Conservation (phyloP, 768 basidiomycete species). For the Podaxis pistillaris region DNA sequence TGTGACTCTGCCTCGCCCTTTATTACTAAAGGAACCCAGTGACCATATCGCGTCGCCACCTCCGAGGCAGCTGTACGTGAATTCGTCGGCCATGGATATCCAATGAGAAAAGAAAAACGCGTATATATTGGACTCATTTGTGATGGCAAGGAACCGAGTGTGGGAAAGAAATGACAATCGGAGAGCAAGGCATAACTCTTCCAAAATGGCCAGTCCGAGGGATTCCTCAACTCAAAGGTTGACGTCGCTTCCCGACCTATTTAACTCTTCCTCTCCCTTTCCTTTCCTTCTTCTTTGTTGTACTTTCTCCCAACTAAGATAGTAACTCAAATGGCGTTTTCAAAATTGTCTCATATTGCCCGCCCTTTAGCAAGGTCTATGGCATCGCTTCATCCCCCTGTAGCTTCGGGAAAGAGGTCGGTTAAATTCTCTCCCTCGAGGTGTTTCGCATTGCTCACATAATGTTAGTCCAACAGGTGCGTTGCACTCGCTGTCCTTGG, state of each 20-base stretch:
- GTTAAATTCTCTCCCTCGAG: not conserved
- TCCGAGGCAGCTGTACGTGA: too few relatives aligned
- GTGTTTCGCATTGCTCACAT: not conserved
- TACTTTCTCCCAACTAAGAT: constrained; percentile 14
- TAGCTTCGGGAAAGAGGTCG: constrained; percentile 25
- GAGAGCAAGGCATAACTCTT: constrained; percentile 14
- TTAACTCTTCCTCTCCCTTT: constrained; percentile 8
- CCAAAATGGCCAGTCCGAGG: not conserved
- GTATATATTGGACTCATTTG: too few relatives aligned
- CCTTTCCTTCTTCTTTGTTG: constrained; percentile 21
- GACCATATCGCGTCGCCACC: too few relatives aligned
- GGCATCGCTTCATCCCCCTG: constrained; percentile 13
- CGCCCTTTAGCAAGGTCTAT: constrained; percentile 23
- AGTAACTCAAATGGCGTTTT: constrained; percentile 7
- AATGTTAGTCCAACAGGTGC: constrained; percentile 62
- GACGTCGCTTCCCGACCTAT: not conserved
- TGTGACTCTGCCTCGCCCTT: too few relatives aligned
- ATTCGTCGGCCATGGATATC: too few relatives aligned
- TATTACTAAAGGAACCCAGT: too few relatives aligned
- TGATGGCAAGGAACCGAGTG: too few relatives aligned
- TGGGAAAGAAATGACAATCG: not conserved
- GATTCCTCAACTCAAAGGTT: not conserved
- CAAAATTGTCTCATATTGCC: constrained; percentile 20
- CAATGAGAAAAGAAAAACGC: too few relatives aligned
- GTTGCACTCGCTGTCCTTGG: not conserved